Conservation (phyloP, 2,329 filamentous ascomycete genomes). For the Botryotinia calthae region DNA sequence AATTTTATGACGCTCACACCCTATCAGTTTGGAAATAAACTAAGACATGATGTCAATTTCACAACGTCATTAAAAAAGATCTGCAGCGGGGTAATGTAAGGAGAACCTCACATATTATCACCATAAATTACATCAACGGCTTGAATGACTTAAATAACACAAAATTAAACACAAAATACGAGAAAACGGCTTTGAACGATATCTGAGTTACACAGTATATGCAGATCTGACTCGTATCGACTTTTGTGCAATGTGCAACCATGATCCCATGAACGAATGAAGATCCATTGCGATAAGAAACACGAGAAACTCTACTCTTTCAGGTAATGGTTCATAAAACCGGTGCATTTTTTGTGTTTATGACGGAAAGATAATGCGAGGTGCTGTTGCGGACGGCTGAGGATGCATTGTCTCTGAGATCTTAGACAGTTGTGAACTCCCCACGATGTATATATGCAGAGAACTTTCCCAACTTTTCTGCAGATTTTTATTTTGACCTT, state of each 20-base stretch:
- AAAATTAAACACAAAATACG: not conserved
- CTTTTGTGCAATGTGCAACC: not conserved
- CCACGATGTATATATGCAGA: not conserved
- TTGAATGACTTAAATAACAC: not conserved
- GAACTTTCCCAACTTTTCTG: not conserved
- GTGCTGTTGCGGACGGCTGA: not conserved
- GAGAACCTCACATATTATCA: not conserved
- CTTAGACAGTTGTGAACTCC: not conserved
- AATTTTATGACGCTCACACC: not conserved
- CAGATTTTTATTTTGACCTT: too few species aligned
- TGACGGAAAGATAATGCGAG: not conserved
- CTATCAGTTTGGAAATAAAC: not conserved
- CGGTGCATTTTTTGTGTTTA: not conserved
- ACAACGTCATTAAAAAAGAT: not conserved
- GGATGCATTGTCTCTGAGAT: too few species aligned
- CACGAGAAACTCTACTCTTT: not conserved
- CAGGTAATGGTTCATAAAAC: not conserved
- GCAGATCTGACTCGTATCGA: not conserved
- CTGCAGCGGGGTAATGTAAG: not conserved
- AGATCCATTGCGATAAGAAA: not conserved
- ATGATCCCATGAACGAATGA: not conserved
- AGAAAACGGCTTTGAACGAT: not conserved
- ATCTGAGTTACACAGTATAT: not conserved
- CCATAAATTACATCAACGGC: not conserved
- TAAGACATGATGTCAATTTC: not conserved